Base-by-base conservation (phyloP, 2,329 filamentous ascomycete genomes). In the Seiridium cupressi region DNA sequence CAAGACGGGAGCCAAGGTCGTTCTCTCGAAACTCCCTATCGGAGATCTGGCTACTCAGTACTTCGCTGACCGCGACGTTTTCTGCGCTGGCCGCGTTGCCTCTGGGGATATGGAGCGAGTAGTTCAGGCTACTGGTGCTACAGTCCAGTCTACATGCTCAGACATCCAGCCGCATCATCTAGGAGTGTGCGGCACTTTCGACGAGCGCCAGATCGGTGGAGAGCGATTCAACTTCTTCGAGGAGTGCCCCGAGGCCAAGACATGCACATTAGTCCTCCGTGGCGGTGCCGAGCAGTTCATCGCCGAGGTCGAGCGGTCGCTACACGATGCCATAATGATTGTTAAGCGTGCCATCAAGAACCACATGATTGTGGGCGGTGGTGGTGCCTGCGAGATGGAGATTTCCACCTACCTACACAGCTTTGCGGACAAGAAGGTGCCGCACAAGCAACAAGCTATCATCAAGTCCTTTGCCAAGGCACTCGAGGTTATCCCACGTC, bases 291-390 rank as follows among this genome's bases (percentile, higher is more conserved):
- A 99, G 81, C 95, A 99, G 76, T 99, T 99, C 80, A 99, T 99
- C 70, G 95, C 95, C 61, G 95, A 99, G 77, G 95, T 97, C 1
- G 95, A 99, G 82, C 91, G 95, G 65, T 97, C 92, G 73, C 85
- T 99, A 66, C 95, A 99, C 82, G 95, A 99, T 72, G 95, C 95
- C 69, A 98, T 99, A 78, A 99, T 99, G 95, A 97, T 99, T 71
- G 95, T 99, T 73, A 98, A 98, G 87, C 93, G 96, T 63, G 92
- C 95, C 35, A 92, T 98, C 77, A 92, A 92, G 81, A 96, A 98
- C 83, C 89, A 89, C 72, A 91, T 87, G 73, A 97, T 99, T 66
- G 95, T 99, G 34, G 95, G 93, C 51, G 95, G 95, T 69, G 95
- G 95, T 69, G 95, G 95, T 74, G 94, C 95, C 18, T 88, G 84